These are phyloP conservation scores for Endotrypanum monterogeii DNA, from an alignment of 208 protist species.

Conservation along the genomic window DNA sequence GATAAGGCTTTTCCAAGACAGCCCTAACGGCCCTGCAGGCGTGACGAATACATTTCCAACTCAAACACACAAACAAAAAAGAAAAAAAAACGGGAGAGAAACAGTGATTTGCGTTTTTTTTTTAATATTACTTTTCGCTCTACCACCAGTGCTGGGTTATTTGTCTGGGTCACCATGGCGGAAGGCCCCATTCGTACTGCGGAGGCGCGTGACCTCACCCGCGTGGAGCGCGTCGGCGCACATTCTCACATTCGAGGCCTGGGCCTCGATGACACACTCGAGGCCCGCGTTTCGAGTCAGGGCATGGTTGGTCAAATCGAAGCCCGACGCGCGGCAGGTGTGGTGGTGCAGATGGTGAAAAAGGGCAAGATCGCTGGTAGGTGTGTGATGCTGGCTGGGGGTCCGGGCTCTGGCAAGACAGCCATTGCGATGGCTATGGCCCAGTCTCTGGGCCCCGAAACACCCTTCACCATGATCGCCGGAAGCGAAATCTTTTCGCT, in stretches of 20 bases:
- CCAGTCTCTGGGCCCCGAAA: conserved; percentile 97
- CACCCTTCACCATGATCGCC: conserved; percentile 99
- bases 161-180: conserved; percentile 36
- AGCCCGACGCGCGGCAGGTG: conserved; percentile 90
- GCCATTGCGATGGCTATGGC: conserved; percentile 99
- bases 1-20: background rate
- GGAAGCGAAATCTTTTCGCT: conserved; percentile 99
- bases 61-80: too few species aligned
- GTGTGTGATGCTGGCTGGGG: conserved; percentile 99
- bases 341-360: conserved; percentile 98
- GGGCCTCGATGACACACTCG: conserved; percentile 98
- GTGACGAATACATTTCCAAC: background rate
- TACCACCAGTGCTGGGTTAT: background rate
- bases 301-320: conserved; percentile 99
- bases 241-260: conserved; percentile 99
- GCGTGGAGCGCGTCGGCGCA: conserved; percentile 97
- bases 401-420: conserved; percentile 98
- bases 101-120: too few species aligned
- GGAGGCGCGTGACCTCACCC: conserved; percentile 96
- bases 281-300: conserved; percentile 93
- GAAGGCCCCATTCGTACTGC: conserved; percentile 81
- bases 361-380: conserved; percentile 99
- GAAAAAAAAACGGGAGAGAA: too few species aligned
- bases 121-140: background rate
- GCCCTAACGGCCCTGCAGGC: background rate